phyloP scores from a whole-genome alignment of 2,329 filamentous ascomycete species.

The Allantophomopsis cytisporea region DNA sequence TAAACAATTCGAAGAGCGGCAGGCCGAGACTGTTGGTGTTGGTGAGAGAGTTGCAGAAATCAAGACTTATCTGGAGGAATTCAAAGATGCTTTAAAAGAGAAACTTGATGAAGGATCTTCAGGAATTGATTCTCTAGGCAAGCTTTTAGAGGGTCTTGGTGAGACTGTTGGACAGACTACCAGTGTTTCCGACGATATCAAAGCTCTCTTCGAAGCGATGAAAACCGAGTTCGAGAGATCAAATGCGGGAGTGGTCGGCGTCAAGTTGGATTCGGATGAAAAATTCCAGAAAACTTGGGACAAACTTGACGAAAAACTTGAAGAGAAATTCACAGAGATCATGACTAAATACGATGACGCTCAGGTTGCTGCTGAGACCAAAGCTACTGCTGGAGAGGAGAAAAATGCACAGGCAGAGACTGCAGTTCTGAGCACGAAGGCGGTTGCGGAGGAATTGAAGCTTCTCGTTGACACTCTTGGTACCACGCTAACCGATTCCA shows the following conservation, averaged over 20 bases:
- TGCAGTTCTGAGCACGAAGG: constrained; percentile 61
- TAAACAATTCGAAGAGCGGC: constrained; percentile 72
- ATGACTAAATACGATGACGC: constrained; percentile 83
- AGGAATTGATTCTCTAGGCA: constrained; percentile 60
- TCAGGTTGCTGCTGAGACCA: constrained; percentile 60
- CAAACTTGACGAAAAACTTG: constrained; percentile 38
- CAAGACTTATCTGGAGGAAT: constrained; percentile 62
- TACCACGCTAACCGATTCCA: constrained; percentile 63
- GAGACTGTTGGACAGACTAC: constrained; percentile 47
- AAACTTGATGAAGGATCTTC: constrained; percentile 66
- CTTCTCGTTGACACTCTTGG: constrained; percentile 76
- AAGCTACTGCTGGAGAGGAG: constrained; percentile 59
- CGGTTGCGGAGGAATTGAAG: constrained; percentile 76
- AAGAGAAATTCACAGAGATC: constrained; percentile 59
- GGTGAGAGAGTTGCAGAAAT: constrained; percentile 68
- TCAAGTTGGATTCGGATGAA: constrained; percentile 74
- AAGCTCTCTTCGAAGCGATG: constrained; percentile 61
- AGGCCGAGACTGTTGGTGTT: constrained; percentile 68
- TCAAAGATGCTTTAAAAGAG: constrained; percentile 62
- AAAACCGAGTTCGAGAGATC: constrained; percentile 81
- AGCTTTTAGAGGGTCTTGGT: constrained; percentile 52
- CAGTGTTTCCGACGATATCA: constrained; percentile 46
- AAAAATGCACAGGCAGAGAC: constrained; percentile 61
- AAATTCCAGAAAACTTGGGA: constrained; percentile 51
- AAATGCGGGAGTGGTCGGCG: constrained; percentile 63